Base-by-base conservation (phyloP, 176 grass and related monocot species). In the Canna indica region DNA sequence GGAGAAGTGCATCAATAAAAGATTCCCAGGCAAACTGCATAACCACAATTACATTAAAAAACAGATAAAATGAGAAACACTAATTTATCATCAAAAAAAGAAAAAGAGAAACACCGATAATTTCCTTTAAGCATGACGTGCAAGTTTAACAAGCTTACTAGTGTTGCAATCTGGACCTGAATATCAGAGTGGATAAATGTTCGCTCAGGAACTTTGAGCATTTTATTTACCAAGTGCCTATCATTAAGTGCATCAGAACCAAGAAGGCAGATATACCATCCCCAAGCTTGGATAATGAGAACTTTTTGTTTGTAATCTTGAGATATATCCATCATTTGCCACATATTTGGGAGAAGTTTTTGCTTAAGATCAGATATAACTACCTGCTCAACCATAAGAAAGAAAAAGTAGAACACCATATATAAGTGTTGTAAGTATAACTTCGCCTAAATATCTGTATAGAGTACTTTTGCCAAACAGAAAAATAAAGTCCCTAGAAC, bases 201-300 rank as follows among this genome's bases (percentile, higher is more conserved):
- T 45, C 70, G 59, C 67, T 96, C 88, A 36, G 85, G 83, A 74
- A 91, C 56, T 75, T 91, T 96, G 45, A 96, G 71, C 65, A 91
- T 80, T 86, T 96, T 81, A 64, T 96, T 96, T 75, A 96, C 74
- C 50, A 96, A 59, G 76, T 45, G 64, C 69, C 76, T 91, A 78
- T 88, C 79, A 60, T 72, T 77, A 44, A 73, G 69, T 67, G 45
- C 78, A 76, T 76, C 34, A 42, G 75, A 62, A 61, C 83, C 85
- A 72, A 96, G 88, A 29, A 96, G 83, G 59, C 82, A 82, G 64
- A 91, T 74, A 50, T 85, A 86, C 88, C 91, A 96, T 69, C 88
- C 88, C 91, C 91, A 96, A 79, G 85, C 82, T 41, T 84, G 85
- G 24, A 91, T 76, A 63, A 70, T 79, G 69, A 82, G 82, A 86